Base-by-base conservation (phyloP, 1,284 basidiomycete species). In the Pseudozyma thailandica region DNA sequence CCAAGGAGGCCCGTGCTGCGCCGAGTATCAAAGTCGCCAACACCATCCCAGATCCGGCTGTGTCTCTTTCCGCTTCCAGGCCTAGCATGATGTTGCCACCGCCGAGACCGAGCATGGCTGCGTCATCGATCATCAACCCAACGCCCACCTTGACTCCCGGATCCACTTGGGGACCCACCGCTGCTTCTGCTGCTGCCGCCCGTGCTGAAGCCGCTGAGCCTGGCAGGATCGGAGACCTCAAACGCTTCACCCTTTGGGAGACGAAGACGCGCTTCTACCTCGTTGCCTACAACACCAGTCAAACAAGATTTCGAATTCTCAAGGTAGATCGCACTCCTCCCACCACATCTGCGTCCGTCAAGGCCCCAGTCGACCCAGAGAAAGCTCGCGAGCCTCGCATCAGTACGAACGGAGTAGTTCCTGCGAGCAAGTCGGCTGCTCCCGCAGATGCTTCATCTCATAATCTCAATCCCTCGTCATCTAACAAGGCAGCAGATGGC, bases 221-320 rank as follows among this genome's bases (percentile, higher is more conserved):
- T 8, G 71, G 65, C 6, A 50, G 77, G 16, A 71, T 75, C 16
- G 75, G 77, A 38, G 77, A 77, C 18, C 59, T 79, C 30, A 78
- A 78, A 37, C 64, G 78, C 10, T 82, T 82, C 53, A 79, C 79
- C 1, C 62, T 82, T 15, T 82, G 79, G 72, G 78, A 82, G 48
- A 77, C 80, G 13, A 78, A 77, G 50, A 74, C 78, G 9, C 72
- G 77, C 53, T 82, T 77, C 61, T 82, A 82, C 44, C 63, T 82
- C 16, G 76, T 81, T 16, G 79, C 79, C 6, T 76, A 71, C 64
- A 80, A 80, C 46, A 75, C 78, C 9, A 71, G 72, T 31, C 79
- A 82, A 60, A 80, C 79, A 12, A 51, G 72, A 4, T 82, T 77
- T 28, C 77, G 74, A 28, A 74, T 82, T 16, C 74, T 82, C 42